Conservation (phyloP, 1,284 basidiomycete species). For the Boletellus deceptivus region DNA sequence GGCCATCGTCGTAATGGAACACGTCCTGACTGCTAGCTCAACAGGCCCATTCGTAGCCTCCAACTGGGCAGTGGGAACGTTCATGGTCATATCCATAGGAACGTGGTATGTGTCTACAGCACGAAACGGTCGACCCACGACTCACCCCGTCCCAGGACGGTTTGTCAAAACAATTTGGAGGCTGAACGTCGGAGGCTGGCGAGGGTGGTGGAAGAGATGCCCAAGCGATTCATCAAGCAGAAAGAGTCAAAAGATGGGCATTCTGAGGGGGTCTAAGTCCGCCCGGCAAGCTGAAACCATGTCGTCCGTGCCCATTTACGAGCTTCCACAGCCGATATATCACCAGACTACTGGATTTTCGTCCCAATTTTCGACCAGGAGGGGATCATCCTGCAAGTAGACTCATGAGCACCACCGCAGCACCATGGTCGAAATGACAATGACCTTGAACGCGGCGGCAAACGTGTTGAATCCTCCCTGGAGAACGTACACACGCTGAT, state of each 20-base stretch:
- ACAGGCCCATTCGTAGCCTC: slow-evolving; percentile 46
- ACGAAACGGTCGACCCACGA: not conserved
- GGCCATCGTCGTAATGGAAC: not conserved
- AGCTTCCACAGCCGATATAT: slow-evolving; percentile 5
- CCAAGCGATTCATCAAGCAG: slow-evolving; percentile 49
- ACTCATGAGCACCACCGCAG: slow-evolving; percentile 3
- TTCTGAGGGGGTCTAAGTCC: slow-evolving; percentile 7
- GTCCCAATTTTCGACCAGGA: slow-evolving; percentile 74
- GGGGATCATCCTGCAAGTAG: slow-evolving; percentile 53
- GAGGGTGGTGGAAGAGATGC: slow-evolving; percentile 60
- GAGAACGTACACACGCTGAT: slow-evolving; percentile 62
- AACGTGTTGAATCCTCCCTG: slow-evolving; percentile 70
- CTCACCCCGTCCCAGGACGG: slow-evolving; percentile 44
- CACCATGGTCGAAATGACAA: not conserved
- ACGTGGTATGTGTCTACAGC: slow-evolving; percentile 41
- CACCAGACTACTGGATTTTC: slow-evolving; percentile 38
- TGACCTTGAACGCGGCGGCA: slow-evolving; percentile 64
- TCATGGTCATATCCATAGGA: slow-evolving; percentile 49
- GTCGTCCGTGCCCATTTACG: not conserved
- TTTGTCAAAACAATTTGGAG: slow-evolving; percentile 56
- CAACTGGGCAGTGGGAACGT: slow-evolving; percentile 58
- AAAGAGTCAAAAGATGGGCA: slow-evolving; percentile 36
- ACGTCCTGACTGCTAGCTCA: slow-evolving; percentile 8
- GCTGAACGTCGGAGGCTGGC: slow-evolving; percentile 56
- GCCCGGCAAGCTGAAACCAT: not conserved